These are phyloP conservation scores for Fusarium circinatum DNA, from an alignment of 2,329 filamentous ascomycete species.

Conservation along the genomic window DNA sequence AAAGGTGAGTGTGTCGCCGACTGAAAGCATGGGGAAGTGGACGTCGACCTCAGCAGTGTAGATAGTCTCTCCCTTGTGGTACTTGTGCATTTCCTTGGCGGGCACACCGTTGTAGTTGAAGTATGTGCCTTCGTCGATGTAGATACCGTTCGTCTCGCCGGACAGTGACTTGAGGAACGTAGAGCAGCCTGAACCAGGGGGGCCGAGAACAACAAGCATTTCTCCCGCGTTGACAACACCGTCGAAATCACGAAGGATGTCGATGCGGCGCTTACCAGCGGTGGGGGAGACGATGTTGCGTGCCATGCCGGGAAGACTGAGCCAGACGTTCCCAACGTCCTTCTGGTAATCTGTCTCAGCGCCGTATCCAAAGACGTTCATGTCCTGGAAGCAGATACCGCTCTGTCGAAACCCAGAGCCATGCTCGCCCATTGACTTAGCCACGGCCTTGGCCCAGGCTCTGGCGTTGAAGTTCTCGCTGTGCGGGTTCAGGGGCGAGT, in stretches of 20 bases:
- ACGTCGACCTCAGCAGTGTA: constrained; percentile 41
- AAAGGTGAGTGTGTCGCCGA: constrained; percentile 71
- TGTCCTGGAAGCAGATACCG: constrained; percentile 56
- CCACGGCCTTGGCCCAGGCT: constrained; percentile 48
- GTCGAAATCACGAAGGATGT: constrained; percentile 70
- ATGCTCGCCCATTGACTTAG: constrained; percentile 39
- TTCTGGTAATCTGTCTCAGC: constrained; percentile 61
- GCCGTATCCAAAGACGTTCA: constrained; percentile 58
- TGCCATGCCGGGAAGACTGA: constrained; percentile 35
- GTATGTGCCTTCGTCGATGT: constrained; percentile 58
- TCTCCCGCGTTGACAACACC: constrained; percentile 73
- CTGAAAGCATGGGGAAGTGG: constrained; percentile 65
- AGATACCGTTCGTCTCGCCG: constrained; percentile 73
- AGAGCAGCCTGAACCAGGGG: constrained; percentile 69
- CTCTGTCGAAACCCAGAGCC: constrained; percentile 44
- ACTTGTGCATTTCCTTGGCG: constrained; percentile 32
- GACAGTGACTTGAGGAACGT: constrained; percentile 68
- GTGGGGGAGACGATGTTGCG: neutral
- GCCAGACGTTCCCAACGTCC: constrained; percentile 51
- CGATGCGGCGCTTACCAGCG: constrained; percentile 33
- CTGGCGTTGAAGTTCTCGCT: constrained; percentile 62
- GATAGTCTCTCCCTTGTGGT: constrained; percentile 32
- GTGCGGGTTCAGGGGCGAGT: constrained; percentile 60
- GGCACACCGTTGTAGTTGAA: constrained; percentile 38
- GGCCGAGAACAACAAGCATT: constrained; percentile 76